Evolutionary conservation across 2,329 filamentous ascomycete species (phyloP), one percentile per base, ranked within the genome.

Genomic region (Alternaria sp.): DNA sequence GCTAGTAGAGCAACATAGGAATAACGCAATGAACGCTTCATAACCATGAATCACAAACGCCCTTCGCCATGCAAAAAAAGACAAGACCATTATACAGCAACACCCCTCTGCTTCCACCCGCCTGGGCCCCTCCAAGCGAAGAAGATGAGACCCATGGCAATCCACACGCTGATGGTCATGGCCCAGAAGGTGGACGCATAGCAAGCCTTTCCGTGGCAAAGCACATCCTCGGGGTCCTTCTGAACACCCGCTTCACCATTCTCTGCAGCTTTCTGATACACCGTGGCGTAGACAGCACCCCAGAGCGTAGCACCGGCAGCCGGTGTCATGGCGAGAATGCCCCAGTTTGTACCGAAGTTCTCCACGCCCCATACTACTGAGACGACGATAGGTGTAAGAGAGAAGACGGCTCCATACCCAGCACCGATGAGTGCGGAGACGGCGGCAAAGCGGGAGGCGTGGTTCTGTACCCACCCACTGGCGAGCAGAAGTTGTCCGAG

Each of bases 331-430:
- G 94, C 93, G 8, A 98, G 89, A 65, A 98, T 94, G 10, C 96
- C 96, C 89, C 95, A 99, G 74, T 99, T 98, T 0, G 96, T 99
- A 61, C 93, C 96, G 77, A 99, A 98, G 78, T 98, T 99, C 83
- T 98, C 94, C 0, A 97, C 93, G 25, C 96, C 96, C 96, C 96
- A 99, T 49, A 99, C 95, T 10, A 97, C 93, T n/a, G 90, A 93
- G 70, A 97, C 91, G 60, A 98, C 92, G 68, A 98, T 94, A 3
- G 96, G 96, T 0, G 92, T 91, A 6, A 98, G 86, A 51, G 89
- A 91, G 83, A 98, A 99, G 21, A 94, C 88, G 30, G 94, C 94
- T 47, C 96, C 96, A 76, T 99, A 98, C 47, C 96, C 96, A 1
- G 93, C 90, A 7, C 96, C 96, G 7, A 99, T 89, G 1, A 94